These are phyloP conservation scores for Suillus weaverae DNA, from an alignment of 768 basidiomycete genomes.

Conservation along the genomic window DNA sequence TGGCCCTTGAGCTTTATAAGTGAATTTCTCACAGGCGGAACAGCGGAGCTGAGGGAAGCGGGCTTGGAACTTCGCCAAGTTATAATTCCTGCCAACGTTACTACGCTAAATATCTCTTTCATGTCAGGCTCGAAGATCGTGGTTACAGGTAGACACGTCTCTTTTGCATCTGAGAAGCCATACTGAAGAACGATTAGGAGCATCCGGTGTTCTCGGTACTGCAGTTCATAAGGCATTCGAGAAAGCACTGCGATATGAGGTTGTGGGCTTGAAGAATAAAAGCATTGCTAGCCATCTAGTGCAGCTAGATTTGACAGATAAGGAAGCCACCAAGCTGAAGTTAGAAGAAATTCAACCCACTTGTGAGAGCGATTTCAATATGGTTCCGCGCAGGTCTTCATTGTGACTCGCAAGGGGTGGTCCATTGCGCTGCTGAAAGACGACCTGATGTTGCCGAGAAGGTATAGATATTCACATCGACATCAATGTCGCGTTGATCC, in stretches of 20 bases:
- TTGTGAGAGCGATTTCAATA: constrained; percentile 49
- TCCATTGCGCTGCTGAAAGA: constrained; percentile 95
- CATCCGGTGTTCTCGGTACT: constrained; percentile 87
- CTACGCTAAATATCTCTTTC: not conserved
- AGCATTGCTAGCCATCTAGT: constrained; percentile 53
- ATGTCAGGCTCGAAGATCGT: constrained; percentile 42
- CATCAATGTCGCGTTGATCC: not conserved
- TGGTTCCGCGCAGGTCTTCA: constrained; percentile 1
- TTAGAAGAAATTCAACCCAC: constrained; percentile 63
- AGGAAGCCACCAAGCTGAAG: constrained; percentile 49
- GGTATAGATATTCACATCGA: constrained; percentile 40
- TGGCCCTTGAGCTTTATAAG: not conserved
- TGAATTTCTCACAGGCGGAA: not conserved
- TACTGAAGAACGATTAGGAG: constrained; percentile 50
- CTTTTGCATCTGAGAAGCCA: not conserved
- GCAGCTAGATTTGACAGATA: constrained; percentile 70
- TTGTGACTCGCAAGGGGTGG: constrained; percentile 56
- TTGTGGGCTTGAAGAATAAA: constrained; percentile 73
- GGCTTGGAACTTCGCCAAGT: not conserved
- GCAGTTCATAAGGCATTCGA: constrained; percentile 74
- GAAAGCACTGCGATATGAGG: constrained; percentile 35
- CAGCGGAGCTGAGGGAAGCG: not conserved
- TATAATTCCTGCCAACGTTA: not conserved
- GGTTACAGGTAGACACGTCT: constrained; percentile 49
- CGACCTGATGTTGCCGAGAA: constrained; percentile 92